Evolutionary conservation across 148 eudicot genomes (phyloP).

Genomic region (Amaranthus palmeri): DNA sequence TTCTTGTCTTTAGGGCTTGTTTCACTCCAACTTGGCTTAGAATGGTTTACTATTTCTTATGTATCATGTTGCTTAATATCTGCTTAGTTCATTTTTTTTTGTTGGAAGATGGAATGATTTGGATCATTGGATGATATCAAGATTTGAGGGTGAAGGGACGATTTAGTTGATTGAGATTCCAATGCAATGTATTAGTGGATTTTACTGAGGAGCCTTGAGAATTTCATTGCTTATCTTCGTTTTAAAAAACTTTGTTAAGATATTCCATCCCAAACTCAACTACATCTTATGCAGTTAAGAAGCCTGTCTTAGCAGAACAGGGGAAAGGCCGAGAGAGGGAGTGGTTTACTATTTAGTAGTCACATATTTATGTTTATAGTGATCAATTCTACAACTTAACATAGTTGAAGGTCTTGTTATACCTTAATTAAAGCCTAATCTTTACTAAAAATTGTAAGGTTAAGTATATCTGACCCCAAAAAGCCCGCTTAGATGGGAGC

Average conservation of each 20-base stretch:
- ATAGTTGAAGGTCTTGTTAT: background rate
- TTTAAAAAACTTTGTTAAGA: no score
- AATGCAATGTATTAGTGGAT: background rate
- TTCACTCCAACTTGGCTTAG: background rate
- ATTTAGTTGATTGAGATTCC: background rate
- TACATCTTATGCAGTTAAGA: no score
- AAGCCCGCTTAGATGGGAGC: no score
- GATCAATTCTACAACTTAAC: background rate
- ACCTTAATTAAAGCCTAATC: background rate
- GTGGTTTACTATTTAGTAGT: background rate
- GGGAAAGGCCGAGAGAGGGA: no score
- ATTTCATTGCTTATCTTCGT: no score
- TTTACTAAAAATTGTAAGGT: no score
- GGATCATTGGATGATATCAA: background rate
- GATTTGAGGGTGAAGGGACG: background rate
- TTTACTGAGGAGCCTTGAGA: background rate
- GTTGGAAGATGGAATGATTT: background rate
- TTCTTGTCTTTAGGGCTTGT: background rate
- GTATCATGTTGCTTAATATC: background rate
- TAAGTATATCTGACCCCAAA: no score
- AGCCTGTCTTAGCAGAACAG: no score
- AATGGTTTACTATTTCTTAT: background rate
- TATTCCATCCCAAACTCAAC: no score
- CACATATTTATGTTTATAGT: background rate
- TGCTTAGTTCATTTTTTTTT: background rate